Conservation (phyloP, 2,329 filamentous ascomycete species). For the Chaetoscypha palmicola region DNA sequence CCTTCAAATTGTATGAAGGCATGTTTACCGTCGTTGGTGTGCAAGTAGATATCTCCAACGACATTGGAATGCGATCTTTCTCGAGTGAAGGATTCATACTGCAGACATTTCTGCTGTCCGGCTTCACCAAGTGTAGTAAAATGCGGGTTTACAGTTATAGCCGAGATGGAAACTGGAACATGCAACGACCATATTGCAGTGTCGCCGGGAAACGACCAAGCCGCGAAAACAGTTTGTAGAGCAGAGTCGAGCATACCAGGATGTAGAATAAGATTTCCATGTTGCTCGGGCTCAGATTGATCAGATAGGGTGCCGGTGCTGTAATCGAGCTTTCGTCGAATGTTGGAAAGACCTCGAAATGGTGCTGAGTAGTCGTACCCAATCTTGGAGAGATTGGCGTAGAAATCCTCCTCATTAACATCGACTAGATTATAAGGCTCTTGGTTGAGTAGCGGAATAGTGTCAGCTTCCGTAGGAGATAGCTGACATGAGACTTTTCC, state of each 20-base stretch:
- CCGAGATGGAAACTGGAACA: not conserved
- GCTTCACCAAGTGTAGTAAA: not conserved
- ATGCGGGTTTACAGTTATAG: not conserved
- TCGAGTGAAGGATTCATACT: not conserved
- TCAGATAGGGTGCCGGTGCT: constrained; percentile 2
- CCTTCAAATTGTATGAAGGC: not conserved
- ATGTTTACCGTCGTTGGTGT: not conserved
- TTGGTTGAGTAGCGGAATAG: no score
- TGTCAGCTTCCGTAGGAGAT: no score
- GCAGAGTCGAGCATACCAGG: not conserved
- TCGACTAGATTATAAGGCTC: constrained; percentile 12
- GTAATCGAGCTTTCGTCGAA: constrained; percentile 6
- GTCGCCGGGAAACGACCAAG: not conserved
- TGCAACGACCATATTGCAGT: not conserved
- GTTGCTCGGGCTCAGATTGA: not conserved
- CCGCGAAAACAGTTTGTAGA: not conserved
- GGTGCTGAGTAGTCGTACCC: constrained; percentile 13
- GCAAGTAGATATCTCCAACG: not conserved
- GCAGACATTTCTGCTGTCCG: not conserved
- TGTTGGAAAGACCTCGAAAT: constrained; percentile 8
- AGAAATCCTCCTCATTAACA: constrained; percentile 13
- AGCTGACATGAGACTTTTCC: no score
- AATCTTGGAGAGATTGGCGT: constrained; percentile 7
- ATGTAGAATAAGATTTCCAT: not conserved
- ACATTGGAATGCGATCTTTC: not conserved